Percentiles rank a stretch among this genome's conserved stretches.
Evolutionary conservation across 2,329 filamentous ascomycete genomes (phyloP).

Genomic region (Diplodia mutila): DNA sequence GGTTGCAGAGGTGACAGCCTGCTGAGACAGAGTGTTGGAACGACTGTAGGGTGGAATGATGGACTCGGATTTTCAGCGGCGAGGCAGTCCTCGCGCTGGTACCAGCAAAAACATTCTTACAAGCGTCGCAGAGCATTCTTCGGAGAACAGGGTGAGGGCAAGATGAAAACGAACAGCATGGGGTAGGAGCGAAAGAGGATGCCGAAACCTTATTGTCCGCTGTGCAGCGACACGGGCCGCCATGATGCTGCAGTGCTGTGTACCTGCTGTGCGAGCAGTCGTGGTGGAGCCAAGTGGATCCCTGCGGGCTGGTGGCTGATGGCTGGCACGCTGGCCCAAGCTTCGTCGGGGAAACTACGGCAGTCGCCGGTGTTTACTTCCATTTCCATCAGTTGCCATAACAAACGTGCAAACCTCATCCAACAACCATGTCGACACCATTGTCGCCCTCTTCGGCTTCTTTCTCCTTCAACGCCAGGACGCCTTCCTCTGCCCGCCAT

Average conservation of each 20-base stretch:
- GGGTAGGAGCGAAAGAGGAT: neutral
- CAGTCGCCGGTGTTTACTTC: slow-evolving; percentile 23
- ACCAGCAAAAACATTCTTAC: neutral
- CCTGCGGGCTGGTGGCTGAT: no score
- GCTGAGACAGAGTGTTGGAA: neutral
- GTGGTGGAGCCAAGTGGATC: no score
- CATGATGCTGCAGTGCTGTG: no score
- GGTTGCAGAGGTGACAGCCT: neutral
- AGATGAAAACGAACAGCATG: neutral
- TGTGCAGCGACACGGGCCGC: neutral
- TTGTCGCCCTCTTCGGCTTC: slow-evolving; percentile 14
- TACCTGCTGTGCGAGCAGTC: no score
- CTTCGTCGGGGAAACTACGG: slow-evolving; percentile 15
- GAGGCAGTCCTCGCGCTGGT: neutral
- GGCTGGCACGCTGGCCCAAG: no score
- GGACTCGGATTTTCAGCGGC: neutral
- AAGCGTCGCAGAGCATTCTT: neutral
- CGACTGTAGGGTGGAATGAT: neutral
- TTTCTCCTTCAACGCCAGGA: slow-evolving; percentile 11
- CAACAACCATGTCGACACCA: slow-evolving; percentile 20
- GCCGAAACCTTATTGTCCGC: neutral
- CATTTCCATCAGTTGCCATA: no score
- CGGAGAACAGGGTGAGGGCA: neutral
- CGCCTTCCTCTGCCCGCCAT: slow-evolving; percentile 22
- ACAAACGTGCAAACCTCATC: slow-evolving; percentile 2